Conservation (phyloP, 495 filamentous ascomycete genomes). For the Hypoxylon fragiforme region DNA sequence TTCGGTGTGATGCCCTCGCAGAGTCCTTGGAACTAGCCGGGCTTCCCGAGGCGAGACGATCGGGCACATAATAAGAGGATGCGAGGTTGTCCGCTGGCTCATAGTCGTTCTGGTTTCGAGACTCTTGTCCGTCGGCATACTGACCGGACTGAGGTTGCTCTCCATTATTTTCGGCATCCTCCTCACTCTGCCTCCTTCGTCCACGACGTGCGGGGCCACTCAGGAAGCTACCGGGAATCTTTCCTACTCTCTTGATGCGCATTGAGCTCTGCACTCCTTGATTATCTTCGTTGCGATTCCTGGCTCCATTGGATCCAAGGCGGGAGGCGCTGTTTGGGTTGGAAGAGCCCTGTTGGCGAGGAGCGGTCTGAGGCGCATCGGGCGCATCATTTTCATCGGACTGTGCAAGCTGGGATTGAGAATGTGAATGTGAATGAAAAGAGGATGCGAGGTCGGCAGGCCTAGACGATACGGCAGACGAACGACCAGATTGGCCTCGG, state of each 20-base stretch:
- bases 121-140: slow-evolving; percentile 43
- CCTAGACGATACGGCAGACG: slow-evolving; percentile 46
- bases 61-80: slow-evolving; percentile 45
- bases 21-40: slow-evolving; percentile 47
- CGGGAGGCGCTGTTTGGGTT: slow-evolving; percentile 54
- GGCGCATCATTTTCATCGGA: slow-evolving; percentile 43
- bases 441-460: slow-evolving; percentile 37
- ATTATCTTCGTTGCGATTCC: slow-evolving; percentile 59
- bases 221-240: slow-evolving; percentile 70
- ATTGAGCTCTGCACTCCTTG: slow-evolving; percentile 66
- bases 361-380: slow-evolving; percentile 48
- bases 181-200: slow-evolving; percentile 73
- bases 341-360: slow-evolving; percentile 37
- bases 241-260: slow-evolving; percentile 72
- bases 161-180: slow-evolving; percentile 56
- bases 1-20: slow-evolving; percentile 39
- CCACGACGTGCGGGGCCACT: slow-evolving; percentile 75
- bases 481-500: slow-evolving; percentile 42
- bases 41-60: slow-evolving; percentile 48
- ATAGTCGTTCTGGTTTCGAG: slow-evolving; percentile 22
- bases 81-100: slow-evolving; percentile 37
- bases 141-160: slow-evolving; percentile 40
- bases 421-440: slow-evolving; percentile 23
- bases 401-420: too few relatives aligned
- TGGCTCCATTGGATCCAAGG: slow-evolving; percentile 49